These are phyloP conservation scores for Blastocladiella emersonii DNA, from an alignment of 371 early-diverging fungal genomes.

Conservation along the genomic window DNA sequence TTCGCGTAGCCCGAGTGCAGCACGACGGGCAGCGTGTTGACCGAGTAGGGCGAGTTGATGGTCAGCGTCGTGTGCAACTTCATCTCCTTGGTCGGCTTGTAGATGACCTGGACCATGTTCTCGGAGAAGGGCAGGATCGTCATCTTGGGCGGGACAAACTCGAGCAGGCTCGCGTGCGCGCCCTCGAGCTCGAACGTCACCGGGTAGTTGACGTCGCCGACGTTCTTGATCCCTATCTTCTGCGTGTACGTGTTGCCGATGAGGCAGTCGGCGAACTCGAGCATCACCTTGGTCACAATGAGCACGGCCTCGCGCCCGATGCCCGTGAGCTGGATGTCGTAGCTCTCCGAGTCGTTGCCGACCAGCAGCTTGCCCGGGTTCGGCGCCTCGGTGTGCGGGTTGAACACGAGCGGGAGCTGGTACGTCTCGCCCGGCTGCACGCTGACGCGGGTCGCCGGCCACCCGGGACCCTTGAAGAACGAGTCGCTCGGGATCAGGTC, in stretches of 20 bases:
- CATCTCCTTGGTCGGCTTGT: constrained; percentile 27
- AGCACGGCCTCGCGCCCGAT: constrained; percentile 41
- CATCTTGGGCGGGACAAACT: constrained; percentile 26
- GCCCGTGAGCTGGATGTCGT: constrained; percentile 39
- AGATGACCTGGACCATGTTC: constrained; percentile 24
- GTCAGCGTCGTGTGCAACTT: constrained; percentile 22
- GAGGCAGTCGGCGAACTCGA: constrained; percentile 36
- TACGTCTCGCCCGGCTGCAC: constrained; percentile 32
- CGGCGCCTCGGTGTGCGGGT: constrained; percentile 38
- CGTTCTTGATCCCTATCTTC: constrained; percentile 36
- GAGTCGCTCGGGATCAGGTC: constrained; percentile 31
- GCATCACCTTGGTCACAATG: constrained; percentile 30
- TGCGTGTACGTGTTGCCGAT: constrained; percentile 43
- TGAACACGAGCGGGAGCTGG: constrained; percentile 37
- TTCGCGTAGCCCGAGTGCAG: constrained; percentile 32
- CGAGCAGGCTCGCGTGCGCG: constrained; percentile 25
- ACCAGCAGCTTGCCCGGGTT: constrained; percentile 27
- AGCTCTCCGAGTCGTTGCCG: constrained; percentile 29
- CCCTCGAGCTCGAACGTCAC: constrained; percentile 31
- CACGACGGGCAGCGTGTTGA: constrained; percentile 29
- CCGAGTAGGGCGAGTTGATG: constrained; percentile 36
- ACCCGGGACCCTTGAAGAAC: constrained; percentile 31
- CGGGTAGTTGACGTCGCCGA: constrained; percentile 45
- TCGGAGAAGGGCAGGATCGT: constrained; percentile 37
- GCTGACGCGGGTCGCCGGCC: constrained; percentile 28